Base-by-base conservation (phyloP, 306 rosid genomes). In the Cotoneaster glaucophyllus region DNA sequence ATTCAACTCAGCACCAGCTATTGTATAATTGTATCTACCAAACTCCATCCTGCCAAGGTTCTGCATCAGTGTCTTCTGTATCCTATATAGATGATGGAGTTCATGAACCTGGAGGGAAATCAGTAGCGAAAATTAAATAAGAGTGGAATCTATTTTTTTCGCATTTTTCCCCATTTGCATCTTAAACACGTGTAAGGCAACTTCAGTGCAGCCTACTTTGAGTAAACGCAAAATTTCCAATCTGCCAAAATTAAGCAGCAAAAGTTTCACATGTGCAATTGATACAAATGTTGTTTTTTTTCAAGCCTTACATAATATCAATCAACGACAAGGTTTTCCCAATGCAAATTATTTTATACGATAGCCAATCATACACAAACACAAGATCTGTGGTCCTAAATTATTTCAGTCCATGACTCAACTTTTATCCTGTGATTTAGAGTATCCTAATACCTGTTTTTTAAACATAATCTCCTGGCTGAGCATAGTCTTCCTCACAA, bases 401-500 rank as follows among this genome's bases (percentile, higher is more conserved):
- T 17, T 24, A 25, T 59, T 29, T 26, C 19, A 0, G 19, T 17
- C 6, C 4, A 29, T 28, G 41, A 29, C 41, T 63, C 39, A 29
- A 63, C 4, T 48, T 54, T 34, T n/a, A n/a, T n/a, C 25, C 26
- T 25, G 50, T 32, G 25, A 66, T n/a, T 41, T 74, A 74, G n/a
- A 19, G 53, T 67, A 69, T 45, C 64, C 25, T 31, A 58, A 64
- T 74, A 88, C 93, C 93, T 88, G 90, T 22, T 79, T 81, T 66
- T 69, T 82, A 83, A 88, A 88, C 48, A 88, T 8, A 73, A 83
- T 70, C 76, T 88, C 88, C 78, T 88, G 93, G 66, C 68, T 80
- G 25, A 88, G 83, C 88, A 88, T 86, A n/a, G 87, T 84, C 69
- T 81, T 81, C 85, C 69, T 81, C 80, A 88, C 56, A 78, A 74